Evolutionary conservation across 345 rosid genomes (phyloP), one percentile per base, ranked within the genome.

Genomic region (Excoecaria cochinchinensis): DNA sequence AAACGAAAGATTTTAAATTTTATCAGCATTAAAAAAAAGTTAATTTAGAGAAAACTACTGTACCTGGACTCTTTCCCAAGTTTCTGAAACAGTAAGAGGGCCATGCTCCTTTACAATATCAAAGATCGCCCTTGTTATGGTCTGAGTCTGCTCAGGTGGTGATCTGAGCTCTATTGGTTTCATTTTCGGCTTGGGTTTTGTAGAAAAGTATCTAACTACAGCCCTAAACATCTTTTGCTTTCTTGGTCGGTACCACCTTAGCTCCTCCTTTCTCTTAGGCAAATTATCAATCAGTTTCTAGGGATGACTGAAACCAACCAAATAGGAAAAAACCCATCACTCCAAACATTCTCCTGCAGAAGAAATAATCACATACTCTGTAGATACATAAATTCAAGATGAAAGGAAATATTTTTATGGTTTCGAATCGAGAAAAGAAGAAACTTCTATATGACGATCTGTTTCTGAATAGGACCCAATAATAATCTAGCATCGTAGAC

Each of bases 71-170:
- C 48, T 44, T 42, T 8, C 6, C 8, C 95, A 94, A 72, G 91
- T 89, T 70, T 90, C 92, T 52, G 85, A 77, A 5, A 94, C 77
- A n/a, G 95, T 90, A 82, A 90, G 92, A 76, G 98, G 95, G 39
- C 95, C 97, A 51, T 92, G 93, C 61, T 94, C 97, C 78, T 94
- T 94, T 58, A 94, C 81, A 19, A 92, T 80, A 60, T 92, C 95
- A 44, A 92, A 92, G 80, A 90, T 87, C 17, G 82, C 93, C 79
- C 95, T 78, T 0, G 95, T 87, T 76, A 94, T 89, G 11, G 91
- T 94, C 85, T 90, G 95, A 0, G 95, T 88, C 79, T 89, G 97
- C 89, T 94, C 97, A 1, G 88, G 92, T 51, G 92, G 92, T 71
- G 85, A 86, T n/a, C 80, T 90, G 11, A 92, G 88, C 90, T 94